Conservation (phyloP, 768 basidiomycete genomes). For the Russula olivacea region DNA sequence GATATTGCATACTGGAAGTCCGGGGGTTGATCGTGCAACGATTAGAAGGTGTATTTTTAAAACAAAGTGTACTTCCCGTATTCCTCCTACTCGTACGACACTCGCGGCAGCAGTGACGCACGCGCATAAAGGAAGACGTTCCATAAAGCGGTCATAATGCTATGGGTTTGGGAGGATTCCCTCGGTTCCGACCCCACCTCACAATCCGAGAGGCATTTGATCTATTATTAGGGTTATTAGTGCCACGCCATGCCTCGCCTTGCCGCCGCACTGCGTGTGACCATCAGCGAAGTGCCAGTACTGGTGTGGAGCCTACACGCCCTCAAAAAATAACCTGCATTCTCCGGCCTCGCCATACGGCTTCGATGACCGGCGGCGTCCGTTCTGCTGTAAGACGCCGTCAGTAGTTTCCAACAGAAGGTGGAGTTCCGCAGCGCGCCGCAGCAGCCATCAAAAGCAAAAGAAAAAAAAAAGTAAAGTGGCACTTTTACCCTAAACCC, state of each 20-base stretch:
- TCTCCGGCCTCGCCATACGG: neutral
- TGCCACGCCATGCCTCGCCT: neutral
- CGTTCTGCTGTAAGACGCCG: neutral
- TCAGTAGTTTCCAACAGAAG: neutral
- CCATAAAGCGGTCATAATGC: neutral
- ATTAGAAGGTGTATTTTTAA: neutral
- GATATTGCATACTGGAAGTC: constrained; percentile 93
- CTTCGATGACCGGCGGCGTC: neutral
- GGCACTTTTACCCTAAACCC: too few relatives aligned
- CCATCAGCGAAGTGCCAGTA: neutral
- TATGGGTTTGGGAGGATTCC: neutral
- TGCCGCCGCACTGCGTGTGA: neutral
- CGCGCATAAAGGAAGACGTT: neutral
- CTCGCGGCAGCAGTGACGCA: neutral
- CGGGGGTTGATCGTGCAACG: constrained; percentile 40
- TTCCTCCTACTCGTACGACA: neutral
- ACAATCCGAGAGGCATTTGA: neutral
- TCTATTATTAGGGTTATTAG: neutral
- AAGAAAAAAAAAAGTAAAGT: too few relatives aligned
- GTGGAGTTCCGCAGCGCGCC: too few relatives aligned
- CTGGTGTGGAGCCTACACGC: neutral
- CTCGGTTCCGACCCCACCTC: neutral
- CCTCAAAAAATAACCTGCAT: neutral
- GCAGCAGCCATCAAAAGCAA: too few relatives aligned
- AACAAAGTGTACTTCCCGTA: neutral